phyloP scores from a whole-genome alignment of 2,329 filamentous ascomycete genomes.

The Myriangium duriaei region DNA sequence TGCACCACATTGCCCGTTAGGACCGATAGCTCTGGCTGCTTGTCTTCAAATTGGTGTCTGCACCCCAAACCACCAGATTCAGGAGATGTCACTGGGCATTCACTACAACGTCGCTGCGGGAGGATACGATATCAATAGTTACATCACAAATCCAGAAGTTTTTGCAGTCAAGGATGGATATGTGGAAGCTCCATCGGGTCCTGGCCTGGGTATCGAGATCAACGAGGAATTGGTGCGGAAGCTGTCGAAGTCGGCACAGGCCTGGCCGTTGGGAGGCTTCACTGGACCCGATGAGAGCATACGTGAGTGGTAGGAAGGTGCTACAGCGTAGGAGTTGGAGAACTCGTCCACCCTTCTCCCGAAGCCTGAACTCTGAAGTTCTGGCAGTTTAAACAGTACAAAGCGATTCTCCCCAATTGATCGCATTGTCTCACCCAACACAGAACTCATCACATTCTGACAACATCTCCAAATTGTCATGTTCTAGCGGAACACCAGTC shows the following conservation, averaged over 20 bases:
- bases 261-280: slow-evolving; percentile 56
- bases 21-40: slow-evolving; percentile 59
- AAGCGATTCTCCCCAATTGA: too few species aligned
- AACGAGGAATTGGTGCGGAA: slow-evolving; percentile 54
- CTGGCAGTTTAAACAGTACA: too few species aligned
- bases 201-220: slow-evolving; percentile 18
- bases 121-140: slow-evolving; percentile 42
- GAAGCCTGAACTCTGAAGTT: too few species aligned
- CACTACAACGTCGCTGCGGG: slow-evolving; percentile 57
- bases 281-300: slow-evolving; percentile 53
- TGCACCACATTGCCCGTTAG: slow-evolving; percentile 60
- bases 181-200: slow-evolving; percentile 14
- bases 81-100: slow-evolving; percentile 68
- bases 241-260: slow-evolving; percentile 42
- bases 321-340: too few species aligned
- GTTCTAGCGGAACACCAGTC: too few species aligned
- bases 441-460: too few species aligned
- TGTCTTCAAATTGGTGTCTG: slow-evolving; percentile 52
- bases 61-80: slow-evolving; percentile 55
- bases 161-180: slow-evolving; percentile 17
- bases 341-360: too few species aligned
- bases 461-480: too few species aligned
- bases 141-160: slow-evolving; percentile 15
- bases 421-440: too few species aligned
- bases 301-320: slow-evolving; percentile 53